Conservation (phyloP, 306 rosid genomes). For the Vicia villosa region DNA sequence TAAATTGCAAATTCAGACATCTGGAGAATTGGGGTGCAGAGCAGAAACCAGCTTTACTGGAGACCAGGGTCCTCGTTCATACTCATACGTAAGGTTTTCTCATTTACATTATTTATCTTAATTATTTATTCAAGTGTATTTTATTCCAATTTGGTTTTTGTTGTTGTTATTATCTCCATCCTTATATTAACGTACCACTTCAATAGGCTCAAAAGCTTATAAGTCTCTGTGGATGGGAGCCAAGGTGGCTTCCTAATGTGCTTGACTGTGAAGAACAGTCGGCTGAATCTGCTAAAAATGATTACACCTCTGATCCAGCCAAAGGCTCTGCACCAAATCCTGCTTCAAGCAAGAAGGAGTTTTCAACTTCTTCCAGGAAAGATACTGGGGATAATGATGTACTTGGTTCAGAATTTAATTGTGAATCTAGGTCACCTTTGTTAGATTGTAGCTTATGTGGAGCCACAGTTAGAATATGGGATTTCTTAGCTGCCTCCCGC, state of each 20-base stretch:
- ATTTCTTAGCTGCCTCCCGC: conserved; percentile 76
- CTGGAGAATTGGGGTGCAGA: conserved; percentile 68
- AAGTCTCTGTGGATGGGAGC: conserved; percentile 99
- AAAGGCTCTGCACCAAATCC: conserved; percentile 58
- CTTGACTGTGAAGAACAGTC: conserved; percentile 97
- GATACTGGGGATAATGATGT: conserved; percentile 48
- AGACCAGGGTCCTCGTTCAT: conserved; percentile 64
- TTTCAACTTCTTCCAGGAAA: conserved; percentile 51
- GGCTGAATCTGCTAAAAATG: conserved; percentile 97
- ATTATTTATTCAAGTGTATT: conserved; percentile 28
- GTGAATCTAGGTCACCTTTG: conserved; percentile 81
- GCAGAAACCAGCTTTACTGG: conserved; percentile 65
- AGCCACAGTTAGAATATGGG: conserved; percentile 83
- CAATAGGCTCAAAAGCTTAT: conserved; percentile 85
- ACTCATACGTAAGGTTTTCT: conserved; percentile 63
- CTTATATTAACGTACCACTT: conserved; percentile 31
- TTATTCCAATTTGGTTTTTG: conserved; percentile 20
- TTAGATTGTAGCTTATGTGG: conserved; percentile 98
- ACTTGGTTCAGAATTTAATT: conserved; percentile 51
- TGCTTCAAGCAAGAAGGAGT: conserved; percentile 50
- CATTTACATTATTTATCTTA: background rate
- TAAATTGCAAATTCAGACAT: conserved; percentile 50
- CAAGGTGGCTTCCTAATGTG: conserved; percentile 82
- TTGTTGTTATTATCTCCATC: conserved; percentile 31
- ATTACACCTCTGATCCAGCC: conserved; percentile 65